Evolutionary conservation across 352 stramenopile species (phyloP), one percentile per base, ranked within the genome.

Genomic region (Pythium phragmitis): DNA sequence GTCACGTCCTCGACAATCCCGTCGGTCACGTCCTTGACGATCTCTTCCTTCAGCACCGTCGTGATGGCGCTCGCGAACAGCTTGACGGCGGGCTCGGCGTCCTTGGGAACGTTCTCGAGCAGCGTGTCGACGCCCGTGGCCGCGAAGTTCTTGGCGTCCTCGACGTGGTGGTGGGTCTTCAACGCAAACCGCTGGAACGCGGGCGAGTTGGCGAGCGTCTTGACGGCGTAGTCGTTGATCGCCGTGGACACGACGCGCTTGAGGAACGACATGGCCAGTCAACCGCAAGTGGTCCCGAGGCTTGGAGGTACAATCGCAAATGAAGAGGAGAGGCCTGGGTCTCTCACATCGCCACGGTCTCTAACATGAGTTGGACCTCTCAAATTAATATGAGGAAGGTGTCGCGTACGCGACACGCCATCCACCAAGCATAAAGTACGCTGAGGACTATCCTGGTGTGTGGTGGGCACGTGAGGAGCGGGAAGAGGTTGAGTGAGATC

Each of bases 141-240:
- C 7, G 79, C 83, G 54, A 92, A 70, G 33, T 74, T 85, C 80
- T 91, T 94, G 74, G 82, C 82, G 67, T 92, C 80, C 66, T 92
- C 74, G 34, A 94, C 79, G 72, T 81, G 76, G 70, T 90, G 84
- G 73, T 94, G 85, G 42, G 85, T 94, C 75, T 91, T 91, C 52
- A 94, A 71, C 33, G 85, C 85, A 71, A 94, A 92, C 16, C 82
- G 81, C 74, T 94, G 85, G 72, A 94, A 94, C 34, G 83, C 63
- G 60, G 79, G 82, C 64, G 80, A 91, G 77, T 92, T 91, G 30
- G 80, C 73, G 36, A 94, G 76, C 50, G 85, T 69, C 80, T 94
- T 94, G 28, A 94, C 83, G 16, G 85, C 83, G 55, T 90, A 82
- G 69, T 94, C 85, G 70, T 94, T 94, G 54, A 94, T 72, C 42